Evolutionary conservation across 495 filamentous ascomycete species (phyloP).

Genomic region (Lasiosphaeris hirsuta): DNA sequence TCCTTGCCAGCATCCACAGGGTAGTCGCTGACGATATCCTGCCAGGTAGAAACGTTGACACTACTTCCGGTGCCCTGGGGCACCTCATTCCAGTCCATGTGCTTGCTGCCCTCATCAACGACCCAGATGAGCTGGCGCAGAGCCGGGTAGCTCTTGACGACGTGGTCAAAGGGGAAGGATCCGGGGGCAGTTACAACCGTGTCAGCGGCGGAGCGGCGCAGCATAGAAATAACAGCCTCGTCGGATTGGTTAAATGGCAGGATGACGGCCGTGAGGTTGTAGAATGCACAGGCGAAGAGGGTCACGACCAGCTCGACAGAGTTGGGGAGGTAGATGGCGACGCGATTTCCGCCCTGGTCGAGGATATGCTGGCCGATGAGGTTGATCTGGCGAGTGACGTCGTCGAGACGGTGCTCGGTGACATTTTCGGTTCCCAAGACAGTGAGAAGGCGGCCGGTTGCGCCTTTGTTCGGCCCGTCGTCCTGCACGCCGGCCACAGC

Average conservation of each 20-base stretch:
- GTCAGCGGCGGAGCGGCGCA: conserved; percentile 70
- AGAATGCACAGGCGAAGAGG: conserved; percentile 70
- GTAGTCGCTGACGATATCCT: conserved; percentile 72
- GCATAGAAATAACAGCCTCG: conserved; percentile 61
- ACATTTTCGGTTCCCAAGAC: conserved; percentile 72
- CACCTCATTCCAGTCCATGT: conserved; percentile 86
- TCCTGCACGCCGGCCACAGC: conserved; percentile 62
- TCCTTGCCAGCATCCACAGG: conserved; percentile 41
- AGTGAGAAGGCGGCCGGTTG: conserved; percentile 73
- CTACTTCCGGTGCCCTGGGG: conserved; percentile 67
- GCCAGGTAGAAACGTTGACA: conserved; percentile 80
- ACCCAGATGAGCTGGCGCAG: conserved; percentile 87
- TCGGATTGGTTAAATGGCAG: conserved; percentile 76
- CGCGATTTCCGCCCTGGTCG: conserved; percentile 65
- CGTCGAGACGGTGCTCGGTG: conserved; percentile 62
- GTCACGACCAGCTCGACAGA: conserved; percentile 78
- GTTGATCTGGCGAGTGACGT: conserved; percentile 81
- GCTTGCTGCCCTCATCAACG: conserved; percentile 82
- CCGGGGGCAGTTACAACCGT: conserved; percentile 81
- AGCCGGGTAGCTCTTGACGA: conserved; percentile 62
- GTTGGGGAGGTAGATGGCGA: conserved; percentile 91
- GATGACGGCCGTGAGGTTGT: conserved; percentile 72
- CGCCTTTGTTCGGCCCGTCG: conserved; percentile 55
- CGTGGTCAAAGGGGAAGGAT: conserved; percentile 73
- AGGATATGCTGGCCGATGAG: conserved; percentile 73